Evolutionary conservation across 352 stramenopile species (phyloP), one percentile per base, ranked within the genome.

Genomic region (Thalassiosira delicatula): DNA sequence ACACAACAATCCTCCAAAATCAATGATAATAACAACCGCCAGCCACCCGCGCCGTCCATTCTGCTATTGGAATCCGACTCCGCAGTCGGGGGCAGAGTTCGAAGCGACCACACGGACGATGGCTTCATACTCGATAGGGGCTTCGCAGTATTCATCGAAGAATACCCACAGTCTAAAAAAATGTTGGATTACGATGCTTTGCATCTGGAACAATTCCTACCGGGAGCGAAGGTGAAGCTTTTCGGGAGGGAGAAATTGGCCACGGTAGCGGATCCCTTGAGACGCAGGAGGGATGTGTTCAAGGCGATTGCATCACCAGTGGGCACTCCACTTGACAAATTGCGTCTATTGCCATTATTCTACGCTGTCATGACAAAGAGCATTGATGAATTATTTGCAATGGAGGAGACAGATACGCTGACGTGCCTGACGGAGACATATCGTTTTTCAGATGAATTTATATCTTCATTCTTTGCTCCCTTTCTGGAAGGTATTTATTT

Each of bases 401-500:
- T 81, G 71, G 76, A 87, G 56, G 89, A 95, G 57, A 92, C 81
- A 21, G 86, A 89, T 53, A 95, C 93, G 11, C 49, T 89, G 29
- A 79, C 83, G 7, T 92, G 88, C 27, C 71, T 96, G 11, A 83
- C 73, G 65, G 57, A 88, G 29, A 83, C 76, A 63, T 94, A 90
- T 76, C 60, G 81, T 23, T 93, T 95, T 69, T 92, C 83, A 12
- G 83, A 91, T 21, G 76, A 89, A 42, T 95, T 96, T 40, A 90
- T 96, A 25, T 67, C 83, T 12, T 73, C 76, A 32, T 96, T 96
- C 79, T 95, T 95, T 81, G 84, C 80, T 32, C 93, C 93, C 12
- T 96, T 96, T 81, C 79, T 95, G 33, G 88, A 93, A 74, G 93
- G 93, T 8, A 95, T 96, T 44, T 96, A 94, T 74, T 77, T 96